Conservation (phyloP, 345 rosid species). For the Excoecaria agallocha region DNA sequence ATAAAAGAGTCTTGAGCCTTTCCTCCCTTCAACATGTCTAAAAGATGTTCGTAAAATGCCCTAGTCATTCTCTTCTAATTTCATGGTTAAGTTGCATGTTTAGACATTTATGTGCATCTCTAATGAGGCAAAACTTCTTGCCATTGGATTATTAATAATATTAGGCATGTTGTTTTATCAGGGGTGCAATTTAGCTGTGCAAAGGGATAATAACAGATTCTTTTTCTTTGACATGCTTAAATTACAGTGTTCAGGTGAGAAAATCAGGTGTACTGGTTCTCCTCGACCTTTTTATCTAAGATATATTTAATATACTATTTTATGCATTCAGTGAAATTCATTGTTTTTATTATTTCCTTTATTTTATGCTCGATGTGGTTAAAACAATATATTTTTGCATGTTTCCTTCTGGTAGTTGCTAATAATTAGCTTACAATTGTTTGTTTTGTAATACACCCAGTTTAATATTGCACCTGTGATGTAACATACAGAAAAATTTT, state of each 20-base stretch:
- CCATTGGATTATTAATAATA: not conserved
- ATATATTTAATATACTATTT: not conserved
- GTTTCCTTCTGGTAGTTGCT: no score
- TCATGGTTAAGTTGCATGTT: not conserved
- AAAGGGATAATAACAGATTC: constrained; percentile 54
- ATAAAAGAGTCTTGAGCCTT: no score
- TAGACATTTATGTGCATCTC: not conserved
- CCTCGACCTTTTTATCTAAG: not conserved
- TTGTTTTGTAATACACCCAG: not conserved
- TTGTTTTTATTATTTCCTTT: not conserved
- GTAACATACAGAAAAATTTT: not conserved
- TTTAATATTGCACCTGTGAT: not conserved
- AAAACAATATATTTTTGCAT: not conserved
- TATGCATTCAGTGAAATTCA: not conserved
- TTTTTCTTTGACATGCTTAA: constrained; percentile 71
- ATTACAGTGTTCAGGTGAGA: constrained; percentile 73
- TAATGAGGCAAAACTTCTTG: not conserved
- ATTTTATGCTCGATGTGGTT: not conserved
- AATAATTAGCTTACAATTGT: not conserved
- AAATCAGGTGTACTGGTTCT: constrained; percentile 4
- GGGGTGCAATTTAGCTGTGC: constrained; percentile 81
- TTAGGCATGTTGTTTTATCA: constrained; percentile 21
- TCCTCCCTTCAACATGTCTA: no score
- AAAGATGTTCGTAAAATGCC: no score
- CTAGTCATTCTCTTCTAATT: no score